A percentile compares a stretch with the other conserved stretches of the same genome.
Conservation (phyloP, 2,329 filamentous ascomycete species). For the Mycosphaerella arachidis region DNA sequence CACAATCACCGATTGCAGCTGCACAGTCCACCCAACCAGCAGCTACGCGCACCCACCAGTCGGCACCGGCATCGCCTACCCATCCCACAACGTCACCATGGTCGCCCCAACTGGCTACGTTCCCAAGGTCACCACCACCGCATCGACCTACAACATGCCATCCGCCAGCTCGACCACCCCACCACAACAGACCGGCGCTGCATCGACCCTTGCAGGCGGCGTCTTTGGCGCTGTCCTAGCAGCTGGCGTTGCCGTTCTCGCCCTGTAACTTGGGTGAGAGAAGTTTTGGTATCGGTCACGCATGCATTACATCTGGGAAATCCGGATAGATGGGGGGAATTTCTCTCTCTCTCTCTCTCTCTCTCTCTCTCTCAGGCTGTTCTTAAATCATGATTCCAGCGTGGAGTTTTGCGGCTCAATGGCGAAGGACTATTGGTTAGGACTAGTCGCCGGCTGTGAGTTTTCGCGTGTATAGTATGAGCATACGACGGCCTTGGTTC, state of each 20-base stretch:
- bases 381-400: neutral
- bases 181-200: conserved; percentile 23
- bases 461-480: neutral
- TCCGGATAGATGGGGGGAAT: neutral
- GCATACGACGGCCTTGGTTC: neutral
- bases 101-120: conserved; percentile 34
- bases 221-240: conserved; percentile 37
- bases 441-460: neutral
- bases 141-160: conserved; percentile 18
- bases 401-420: neutral
- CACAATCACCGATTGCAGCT: conserved; percentile 25
- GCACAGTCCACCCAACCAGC: conserved; percentile 14
- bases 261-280: conserved; percentile 21
- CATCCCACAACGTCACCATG: conserved; percentile 21
- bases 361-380: neutral
- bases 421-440: neutral
- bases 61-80: conserved; percentile 5
- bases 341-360: neutral
- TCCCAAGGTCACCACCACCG: conserved; percentile 29
- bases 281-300: too few species aligned
- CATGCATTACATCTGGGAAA: neutral
- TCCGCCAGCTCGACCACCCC: conserved; percentile 26
- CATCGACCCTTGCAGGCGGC: conserved; percentile 33
- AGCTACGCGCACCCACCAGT: neutral
- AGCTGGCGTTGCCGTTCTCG: conserved; percentile 40